Evolutionary conservation across 1,139 yeast species (phyloP).

Genomic region (Kodamaea derodonti): DNA sequence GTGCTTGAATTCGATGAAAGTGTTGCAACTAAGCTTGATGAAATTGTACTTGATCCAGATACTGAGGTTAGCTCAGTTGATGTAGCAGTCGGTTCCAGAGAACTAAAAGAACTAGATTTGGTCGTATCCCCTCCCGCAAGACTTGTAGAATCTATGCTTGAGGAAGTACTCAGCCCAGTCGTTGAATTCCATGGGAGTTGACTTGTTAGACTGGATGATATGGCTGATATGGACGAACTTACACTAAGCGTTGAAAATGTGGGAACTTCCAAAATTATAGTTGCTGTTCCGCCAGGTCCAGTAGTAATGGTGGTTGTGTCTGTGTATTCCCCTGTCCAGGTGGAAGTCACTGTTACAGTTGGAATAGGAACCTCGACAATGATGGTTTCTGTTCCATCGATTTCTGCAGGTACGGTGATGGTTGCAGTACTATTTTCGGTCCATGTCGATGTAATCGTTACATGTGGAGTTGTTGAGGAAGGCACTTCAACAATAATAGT

Average conservation of each 20-base stretch:
- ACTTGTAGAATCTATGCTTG: not conserved
- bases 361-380: not conserved
- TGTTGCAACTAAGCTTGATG: not conserved
- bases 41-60: not conserved
- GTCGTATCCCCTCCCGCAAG: not conserved
- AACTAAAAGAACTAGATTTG: not conserved
- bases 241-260: not conserved
- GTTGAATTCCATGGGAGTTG: not conserved
- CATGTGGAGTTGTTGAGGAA: not conserved
- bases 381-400: not conserved
- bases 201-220: not conserved
- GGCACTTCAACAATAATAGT: not conserved
- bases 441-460: not conserved
- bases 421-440: not conserved
- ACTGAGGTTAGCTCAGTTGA: not conserved
- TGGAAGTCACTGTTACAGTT: slow-evolving; percentile 7
- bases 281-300: slow-evolving; percentile 6
- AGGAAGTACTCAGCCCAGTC: not conserved
- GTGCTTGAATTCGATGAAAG: not conserved
- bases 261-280: slow-evolving; percentile 9
- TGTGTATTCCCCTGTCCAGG: slow-evolving; percentile 10
- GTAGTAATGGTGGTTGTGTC: slow-evolving; percentile 8
- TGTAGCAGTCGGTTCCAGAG: not conserved
- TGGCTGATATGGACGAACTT: not conserved
- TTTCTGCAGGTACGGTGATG: not conserved